Evolutionary conservation across 371 early-diverging fungal species (phyloP), one percentile per base, ranked within the genome.

Genomic region (Mucor piriformis): DNA sequence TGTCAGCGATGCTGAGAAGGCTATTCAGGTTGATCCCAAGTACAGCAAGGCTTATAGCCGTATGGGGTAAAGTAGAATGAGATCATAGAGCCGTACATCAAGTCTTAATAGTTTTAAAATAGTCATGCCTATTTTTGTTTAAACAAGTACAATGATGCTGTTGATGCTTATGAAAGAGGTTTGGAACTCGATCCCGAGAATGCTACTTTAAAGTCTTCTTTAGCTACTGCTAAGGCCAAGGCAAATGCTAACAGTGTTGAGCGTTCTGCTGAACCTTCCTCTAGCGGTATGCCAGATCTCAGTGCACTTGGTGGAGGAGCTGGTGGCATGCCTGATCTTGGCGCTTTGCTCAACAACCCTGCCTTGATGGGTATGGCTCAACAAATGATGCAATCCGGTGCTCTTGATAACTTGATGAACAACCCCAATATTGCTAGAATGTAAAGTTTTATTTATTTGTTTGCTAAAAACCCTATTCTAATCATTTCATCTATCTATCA

Each of bases 1-100:
- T 7, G 89, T 95, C 21, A 82, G 79, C 21, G 98, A 98, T 72
- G 89, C 95, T 32, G 83, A 86, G 63, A 80, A 83, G 69, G 92
- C 98, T 11, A 72, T 92, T 27, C 90, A 89, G 47, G 79, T 95
- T 32, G 92, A 97, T 76, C 90, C 96, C 47, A 79, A 73, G 40
- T 98, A 94, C 74, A 85, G 86, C 81, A 96, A 96, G 72, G 96
- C 92, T 11, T 97, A 95, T 78, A 91, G 93, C 63, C 90, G 98
- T 54, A 81, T 97, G 75, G 96, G 95, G 86, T 92, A 83, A 66
- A 59, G 6, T 10, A 23, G 3, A 23, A 16, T 25, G 6, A n/a
- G 15, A 32, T 23, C 21, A 35, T 13, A 11, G 11, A 5, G 21
- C 11, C 12, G 18, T 18, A 18, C 6, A 18, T 42, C 6, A 42